Percentiles rank a stretch among this genome's conserved stretches.
phyloP scores from a whole-genome alignment of 306 rosid genomes.

The Acmispon strigosus region DNA sequence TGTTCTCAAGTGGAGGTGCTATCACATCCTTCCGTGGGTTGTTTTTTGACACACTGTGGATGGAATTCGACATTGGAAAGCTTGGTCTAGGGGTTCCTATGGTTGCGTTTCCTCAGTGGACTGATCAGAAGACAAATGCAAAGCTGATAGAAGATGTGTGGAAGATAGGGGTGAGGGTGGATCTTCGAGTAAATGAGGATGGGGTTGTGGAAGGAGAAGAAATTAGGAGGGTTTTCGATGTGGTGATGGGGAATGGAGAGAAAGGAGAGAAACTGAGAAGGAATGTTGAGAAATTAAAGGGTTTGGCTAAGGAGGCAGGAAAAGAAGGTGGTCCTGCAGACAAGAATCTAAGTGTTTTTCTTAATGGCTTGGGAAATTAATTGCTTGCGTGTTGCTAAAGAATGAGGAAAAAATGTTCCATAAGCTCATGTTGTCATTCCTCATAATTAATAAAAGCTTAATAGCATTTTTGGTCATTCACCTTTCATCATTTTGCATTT shows the following conservation, averaged over 20 bases:
- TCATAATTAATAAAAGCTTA: too few species aligned
- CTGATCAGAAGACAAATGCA: conserved; percentile 48
- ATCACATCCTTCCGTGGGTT: conserved; percentile 34
- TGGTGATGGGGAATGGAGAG: conserved; percentile 37
- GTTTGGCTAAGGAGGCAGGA: conserved; percentile 21
- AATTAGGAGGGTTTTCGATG: conserved; percentile 36
- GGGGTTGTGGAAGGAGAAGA: conserved; percentile 21
- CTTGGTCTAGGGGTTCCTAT: conserved; percentile 34
- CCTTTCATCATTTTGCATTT: too few species aligned
- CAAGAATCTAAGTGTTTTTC: conserved; percentile 20
- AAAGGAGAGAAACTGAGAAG: conserved; percentile 25
- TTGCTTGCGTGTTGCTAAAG: neutral
- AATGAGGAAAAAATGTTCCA: neutral
- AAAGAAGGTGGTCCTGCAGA: conserved; percentile 29
- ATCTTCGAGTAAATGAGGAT: neutral
- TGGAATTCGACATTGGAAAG: conserved; percentile 54
- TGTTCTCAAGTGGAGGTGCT: conserved; percentile 49
- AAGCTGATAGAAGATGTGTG: conserved; percentile 42
- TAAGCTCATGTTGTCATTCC: too few species aligned
- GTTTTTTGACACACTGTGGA: conserved; percentile 48
- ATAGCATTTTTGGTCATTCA: too few species aligned
- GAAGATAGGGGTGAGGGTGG: conserved; percentile 45
- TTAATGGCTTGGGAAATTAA: neutral
- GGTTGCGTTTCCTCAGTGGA: conserved; percentile 43
- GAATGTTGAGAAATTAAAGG: conserved; percentile 32